Percentiles rank a stretch among this genome's conserved stretches.
Conservation (phyloP, 2,329 filamentous ascomycete species). For the Monilinia laxa region DNA sequence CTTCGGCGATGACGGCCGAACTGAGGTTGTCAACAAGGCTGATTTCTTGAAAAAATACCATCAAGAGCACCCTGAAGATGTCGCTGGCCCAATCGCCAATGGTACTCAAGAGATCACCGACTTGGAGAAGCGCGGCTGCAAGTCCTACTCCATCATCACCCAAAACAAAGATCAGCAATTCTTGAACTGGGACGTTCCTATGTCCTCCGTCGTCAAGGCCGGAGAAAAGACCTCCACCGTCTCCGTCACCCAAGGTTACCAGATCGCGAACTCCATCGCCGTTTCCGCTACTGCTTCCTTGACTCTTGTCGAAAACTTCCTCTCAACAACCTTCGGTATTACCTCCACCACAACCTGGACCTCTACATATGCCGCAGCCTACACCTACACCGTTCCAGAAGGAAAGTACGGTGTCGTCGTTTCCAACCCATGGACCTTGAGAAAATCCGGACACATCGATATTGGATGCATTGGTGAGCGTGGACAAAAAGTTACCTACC, state of each 20-base stretch:
- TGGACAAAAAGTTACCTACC: not conserved
- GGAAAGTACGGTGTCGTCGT: conserved; percentile 5
- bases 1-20: conserved; percentile 2
- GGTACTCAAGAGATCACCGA: not conserved
- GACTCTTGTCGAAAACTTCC: not conserved
- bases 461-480: conserved; percentile 3
- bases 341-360: conserved; percentile 7
- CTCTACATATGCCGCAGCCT: not conserved
- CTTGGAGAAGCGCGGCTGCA: not conserved
- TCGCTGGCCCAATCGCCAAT: not conserved
- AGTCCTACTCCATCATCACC: not conserved
- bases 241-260: conserved; percentile 3
- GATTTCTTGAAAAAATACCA: not conserved
- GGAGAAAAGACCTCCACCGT: not conserved
- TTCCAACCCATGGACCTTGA: conserved; percentile 7
- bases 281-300: not conserved
- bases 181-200: conserved; percentile 14
- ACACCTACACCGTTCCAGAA: conserved; percentile 8
- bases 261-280: not conserved
- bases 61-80: not conserved
- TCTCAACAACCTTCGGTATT: not conserved
- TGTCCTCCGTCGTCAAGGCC: conserved; percentile 11
- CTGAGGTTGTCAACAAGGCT: conserved; percentile 15
- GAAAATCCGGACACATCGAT: conserved; percentile 1
- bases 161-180: not conserved